Evolutionary conservation across 345 rosid species (phyloP), one percentile per base, ranked within the genome.

Genomic region (Orychophragmus violaceus): DNA sequence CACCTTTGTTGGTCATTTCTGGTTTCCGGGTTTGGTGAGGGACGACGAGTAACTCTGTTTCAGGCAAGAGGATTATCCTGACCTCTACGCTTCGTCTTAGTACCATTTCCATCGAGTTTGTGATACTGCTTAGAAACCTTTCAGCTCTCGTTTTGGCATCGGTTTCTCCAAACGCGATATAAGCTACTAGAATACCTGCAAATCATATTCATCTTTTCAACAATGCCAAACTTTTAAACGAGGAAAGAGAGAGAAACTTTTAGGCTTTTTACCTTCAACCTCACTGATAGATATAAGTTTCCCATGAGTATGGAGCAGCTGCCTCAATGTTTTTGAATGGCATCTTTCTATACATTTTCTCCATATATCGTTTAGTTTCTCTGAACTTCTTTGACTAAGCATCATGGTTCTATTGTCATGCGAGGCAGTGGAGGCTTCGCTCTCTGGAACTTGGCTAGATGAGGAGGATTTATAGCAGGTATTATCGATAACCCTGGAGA

Each of bases 61-160:
- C 83, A 11, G 91, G 80, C 59, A 85, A 76, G 72, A 84, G 86
- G 44, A 90, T 73, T 60, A 85, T 84, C 81, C 95, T 84, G 64
- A 90, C 90, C 63, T 94, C 97, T n/a, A 94, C 89, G 53, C 81
- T 90, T 29, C 83, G 79, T 66, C 87, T 82, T 74, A 90, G 64
- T 32, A 94, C 92, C 71, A 77, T 83, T 80, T 94, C 99, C 41
- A 94, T 83, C 8, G 99, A 87, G 73, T 94, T 90, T 60, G 96
- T 94, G 60, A 94, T 90, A 45, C 99, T 94, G 81, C 95, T 94
- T 73, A 88, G 59, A 78, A 90, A 94, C 78, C 97, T 84, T 75
- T 88, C 99, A 59, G 85, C 95, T 77, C 96, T 88, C 57, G 79
- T 64, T 79, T 94, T 94, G 63, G 88, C 76, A 65, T 83, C 85